Base-by-base conservation (phyloP, 306 rosid species). In the Chamaecrista fasciculata region DNA sequence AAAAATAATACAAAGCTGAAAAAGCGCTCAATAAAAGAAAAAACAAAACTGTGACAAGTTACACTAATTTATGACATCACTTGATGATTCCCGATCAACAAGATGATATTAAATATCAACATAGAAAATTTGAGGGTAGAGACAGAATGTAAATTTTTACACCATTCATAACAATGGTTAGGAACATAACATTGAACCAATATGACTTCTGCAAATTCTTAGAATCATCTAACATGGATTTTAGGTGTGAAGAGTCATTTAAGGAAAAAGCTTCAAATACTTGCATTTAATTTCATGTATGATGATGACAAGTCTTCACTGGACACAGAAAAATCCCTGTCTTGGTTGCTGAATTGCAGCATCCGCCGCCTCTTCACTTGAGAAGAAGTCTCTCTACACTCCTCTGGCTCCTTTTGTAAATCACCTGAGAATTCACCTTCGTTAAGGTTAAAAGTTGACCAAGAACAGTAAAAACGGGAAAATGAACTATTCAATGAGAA, bases 361-460 rank as follows among this genome's bases (percentile, higher is more conserved):
- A 93, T 85, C 70, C 96, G 70, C 5, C 98, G 90, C 71, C 97
- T 82, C 80, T 93, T 93, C 19, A 80, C 77, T 85, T 87, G 97
- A 2, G 88, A 85, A 44, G 79, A 82, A 72, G 85, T 77, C 76
- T 85, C 92, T 48, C 70, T 76, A 28, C 79, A 76, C 66, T 73
- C 85, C 40, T 72, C 85, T n/a, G 60, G 69, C 64, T 73, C 91
- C 81, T 88, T 80, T 74, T 24, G 70, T 31, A 71, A 53, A 69
- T 52, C 48, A 78, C 70, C 87, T 92, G 88, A 78, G 82, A 81
- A 81, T 42, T 26, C 76, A 82, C 44, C 20, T 28, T 55, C 1
- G 11, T 71, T 60, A 48, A 14, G 69, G 78, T 79, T 69, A 69
- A 25, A 76, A 18, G 75, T 16, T 56, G 51, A 42, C 21, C 25